Evolutionary conservation across 1,139 yeast genomes (phyloP).

Genomic region (Hanseniaspora uvarum): DNA sequence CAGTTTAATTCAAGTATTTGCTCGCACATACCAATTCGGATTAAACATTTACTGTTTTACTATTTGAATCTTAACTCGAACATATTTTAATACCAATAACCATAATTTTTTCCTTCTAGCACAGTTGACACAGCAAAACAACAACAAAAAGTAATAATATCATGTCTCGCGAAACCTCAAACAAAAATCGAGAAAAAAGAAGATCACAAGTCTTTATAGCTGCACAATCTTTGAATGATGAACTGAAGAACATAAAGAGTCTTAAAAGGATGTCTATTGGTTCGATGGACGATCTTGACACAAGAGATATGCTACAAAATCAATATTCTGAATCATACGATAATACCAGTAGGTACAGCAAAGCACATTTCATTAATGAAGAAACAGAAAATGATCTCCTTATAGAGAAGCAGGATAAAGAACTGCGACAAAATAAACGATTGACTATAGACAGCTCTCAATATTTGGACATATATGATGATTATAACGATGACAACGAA

Average conservation of each 20-base stretch:
- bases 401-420: background rate
- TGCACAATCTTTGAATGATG: slow-evolving; percentile 30
- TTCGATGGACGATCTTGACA: slow-evolving; percentile 30
- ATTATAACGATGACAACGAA: slow-evolving; percentile 12
- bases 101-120: background rate
- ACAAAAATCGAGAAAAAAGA: slow-evolving; percentile 23
- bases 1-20: background rate
- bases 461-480: slow-evolving; percentile 11
- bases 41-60: background rate
- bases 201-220: slow-evolving; percentile 31
- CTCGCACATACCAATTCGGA: background rate
- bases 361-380: background rate
- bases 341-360: background rate
- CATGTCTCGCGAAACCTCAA: background rate
- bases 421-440: slow-evolving; percentile 14
- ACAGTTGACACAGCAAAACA: background rate
- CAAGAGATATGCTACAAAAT: slow-evolving; percentile 27
- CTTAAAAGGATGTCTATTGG: slow-evolving; percentile 32
- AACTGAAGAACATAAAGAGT: slow-evolving; percentile 29
- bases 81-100: background rate
- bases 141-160: background rate
- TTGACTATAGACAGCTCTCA: slow-evolving; percentile 10
- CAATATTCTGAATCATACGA: background rate
- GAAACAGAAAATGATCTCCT: background rate
- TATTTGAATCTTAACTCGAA: no score